Evolutionary conservation across 768 basidiomycete genomes (phyloP).

Genomic region (Astraeus odoratus): DNA sequence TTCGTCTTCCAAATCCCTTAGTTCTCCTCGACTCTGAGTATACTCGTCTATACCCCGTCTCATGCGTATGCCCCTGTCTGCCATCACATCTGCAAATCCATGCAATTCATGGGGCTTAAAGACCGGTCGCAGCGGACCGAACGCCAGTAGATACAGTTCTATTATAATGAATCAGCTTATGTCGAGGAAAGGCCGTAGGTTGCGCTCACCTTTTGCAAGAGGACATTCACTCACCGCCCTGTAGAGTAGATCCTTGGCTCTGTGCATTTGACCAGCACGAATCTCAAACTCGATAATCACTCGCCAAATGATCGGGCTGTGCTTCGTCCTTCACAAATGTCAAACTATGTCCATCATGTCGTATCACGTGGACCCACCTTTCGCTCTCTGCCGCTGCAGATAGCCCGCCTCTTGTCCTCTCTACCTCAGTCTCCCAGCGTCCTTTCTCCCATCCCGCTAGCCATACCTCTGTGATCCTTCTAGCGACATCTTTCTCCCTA

Average conservation of each 20-base stretch:
- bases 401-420: conserved; percentile 62
- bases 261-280: conserved; percentile 44
- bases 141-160: conserved; percentile 78
- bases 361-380: conserved; percentile 38
- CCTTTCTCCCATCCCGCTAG: conserved; percentile 72
- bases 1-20: conserved; percentile 20
- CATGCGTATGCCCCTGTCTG: conserved; percentile 63
- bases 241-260: conserved; percentile 68
- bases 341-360: neutral
- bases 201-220: conserved; percentile 55
- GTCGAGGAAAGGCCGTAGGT: conserved; percentile 2
- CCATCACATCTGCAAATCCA: conserved; percentile 65
- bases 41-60: conserved; percentile 52
- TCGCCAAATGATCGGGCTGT: conserved; percentile 64
- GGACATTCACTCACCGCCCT: conserved; percentile 73
- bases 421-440: conserved; percentile 62
- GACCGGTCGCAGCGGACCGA: conserved; percentile 57
- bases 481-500: conserved; percentile 47
- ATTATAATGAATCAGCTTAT: conserved; percentile 8
- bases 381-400: conserved; percentile 56
- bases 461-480: conserved; percentile 69
- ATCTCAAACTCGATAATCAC: conserved; percentile 77
- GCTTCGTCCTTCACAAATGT: conserved; percentile 45
- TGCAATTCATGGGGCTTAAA: conserved; percentile 57
- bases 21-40: conserved; percentile 7